phyloP scores from a whole-genome alignment of 192 early-diverging fungal genomes.

The Podila epigama region DNA sequence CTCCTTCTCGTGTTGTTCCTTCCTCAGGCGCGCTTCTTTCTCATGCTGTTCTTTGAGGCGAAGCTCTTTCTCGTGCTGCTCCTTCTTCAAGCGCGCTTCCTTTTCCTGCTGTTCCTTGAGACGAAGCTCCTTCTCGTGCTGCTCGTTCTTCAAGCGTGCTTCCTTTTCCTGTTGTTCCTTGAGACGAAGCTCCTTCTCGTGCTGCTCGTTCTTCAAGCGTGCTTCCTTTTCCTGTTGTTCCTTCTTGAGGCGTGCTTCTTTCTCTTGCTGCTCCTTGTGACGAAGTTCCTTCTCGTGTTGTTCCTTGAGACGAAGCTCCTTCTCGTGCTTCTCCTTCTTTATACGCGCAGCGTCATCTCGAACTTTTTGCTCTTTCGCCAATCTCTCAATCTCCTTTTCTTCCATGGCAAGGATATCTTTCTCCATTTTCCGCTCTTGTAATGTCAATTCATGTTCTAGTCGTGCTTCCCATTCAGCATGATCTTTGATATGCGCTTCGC shows the following conservation, averaged over 20 bases:
- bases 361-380: background rate
- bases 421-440: background rate
- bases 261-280: conserved; percentile 15
- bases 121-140: conserved; percentile 13
- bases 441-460: background rate
- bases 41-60: conserved; percentile 13
- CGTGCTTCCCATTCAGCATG: background rate
- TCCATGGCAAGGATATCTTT: background rate
- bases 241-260: conserved; percentile 5
- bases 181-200: conserved; percentile 3
- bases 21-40: conserved; percentile 12
- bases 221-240: conserved; percentile 5
- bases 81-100: conserved; percentile 2
- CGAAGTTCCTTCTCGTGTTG: conserved; percentile 5
- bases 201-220: conserved; percentile 6
- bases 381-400: background rate
- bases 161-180: conserved; percentile 17
- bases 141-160: background rate
- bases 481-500: background rate
- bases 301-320: conserved; percentile 3
- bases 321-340: conserved; percentile 4
- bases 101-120: conserved; percentile 19
- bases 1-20: conserved; percentile 29
- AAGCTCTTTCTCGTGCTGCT: conserved; percentile 23
- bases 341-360: too few species aligned